Evolutionary conservation across 352 stramenopile genomes (phyloP), one percentile per base, ranked within the genome.

Genomic region (Pythium phragmitis): DNA sequence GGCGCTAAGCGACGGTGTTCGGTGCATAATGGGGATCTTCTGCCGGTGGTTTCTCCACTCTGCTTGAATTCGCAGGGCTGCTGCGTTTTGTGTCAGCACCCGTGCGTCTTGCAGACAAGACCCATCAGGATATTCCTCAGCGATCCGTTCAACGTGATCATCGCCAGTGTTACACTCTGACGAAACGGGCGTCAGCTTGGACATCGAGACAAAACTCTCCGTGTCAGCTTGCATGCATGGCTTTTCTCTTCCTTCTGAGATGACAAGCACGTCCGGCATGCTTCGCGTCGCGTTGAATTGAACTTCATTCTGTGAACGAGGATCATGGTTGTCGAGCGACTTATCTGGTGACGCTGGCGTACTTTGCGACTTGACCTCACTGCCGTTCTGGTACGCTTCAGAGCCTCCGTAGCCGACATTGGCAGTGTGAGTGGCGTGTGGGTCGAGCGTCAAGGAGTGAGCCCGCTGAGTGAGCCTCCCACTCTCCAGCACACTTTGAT

Each of bases 21-120:
- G 37, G 1, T 47, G 17, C 23, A 21, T 19, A 9, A 9, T n/a
- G 21, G 2, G 12, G 12, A 36, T 9, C 14, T 13, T 33, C 39
- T 30, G 53, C 1, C 36, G 36, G 34, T 23, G 26, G 0, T 41
- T 46, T 19, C 62, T 45, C 62, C 62, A 68, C 33, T 47, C 39
- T 0, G 21, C 23, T 53, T 68, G 62, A n/a, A 68, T 68, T 54
- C 41, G 54, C 4, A 41, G 36, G 1, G 50, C 30, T 8, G 62
- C 62, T 2, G 48, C 21, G 5, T 14, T 48, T 11, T 39, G 23
- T 37, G 48, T 23, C 16, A 54, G 30, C 12, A 28, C 11, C 0
- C 41, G 30, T 21, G 39, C 12, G 5, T 17, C 23, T 7, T 41
- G 49, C 26, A 43, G 14, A 28, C n/a, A 30, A 43, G 28, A 56